Base-by-base conservation (phyloP, 495 filamentous ascomycete genomes). In the Jackrogersella minutella region DNA sequence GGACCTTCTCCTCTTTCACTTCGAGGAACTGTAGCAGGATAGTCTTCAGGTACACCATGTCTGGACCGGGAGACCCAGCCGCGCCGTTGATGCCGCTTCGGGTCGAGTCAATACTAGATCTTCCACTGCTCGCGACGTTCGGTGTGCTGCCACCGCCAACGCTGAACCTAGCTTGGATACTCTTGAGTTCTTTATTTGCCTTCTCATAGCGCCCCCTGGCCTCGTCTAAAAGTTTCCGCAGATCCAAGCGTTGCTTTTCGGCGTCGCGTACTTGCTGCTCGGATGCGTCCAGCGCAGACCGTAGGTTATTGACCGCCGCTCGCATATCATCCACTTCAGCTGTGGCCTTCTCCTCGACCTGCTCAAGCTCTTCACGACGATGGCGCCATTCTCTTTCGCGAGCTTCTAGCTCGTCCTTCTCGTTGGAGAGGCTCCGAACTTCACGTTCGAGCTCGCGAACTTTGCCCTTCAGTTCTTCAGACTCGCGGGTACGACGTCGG, bases 21-120 rank as follows among this genome's bases (percentile, higher is more conserved):
- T 97, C 93, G 73, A 99, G 76, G 70, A 99, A 97, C 76, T 97
- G 94, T 40, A 98, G 78, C 21, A 99, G 82, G 34, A 99, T 92
- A 30, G 96, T 97, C 81, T 98, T 98, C 60, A 99, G 75, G 74
- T 99, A 99, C 70, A 92, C 87, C 63, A 89, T 90, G 75, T 99
- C 91, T 53, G 88, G 83, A 40, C 69, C 57, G n/a, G 58, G 65
- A 3, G 77, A 66, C 1, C 70, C 72, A 17, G 71, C 68, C 13
- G 80, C 80, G 21, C 82, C 72, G 24, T 62, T 69, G 6, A 47
- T n/a, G 3, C 66, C 59, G 57, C 78, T 79, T 2, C 83, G 81
- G 0, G 85, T 81, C 22, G 91, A 93, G 60, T 92, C 87, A 16
- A 88, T 82, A 16, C 82, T 83, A 53, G 78, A 74, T 53, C 80